phyloP scores from a whole-genome alignment of 768 basidiomycete genomes.

The Boletus subparvulus region DNA sequence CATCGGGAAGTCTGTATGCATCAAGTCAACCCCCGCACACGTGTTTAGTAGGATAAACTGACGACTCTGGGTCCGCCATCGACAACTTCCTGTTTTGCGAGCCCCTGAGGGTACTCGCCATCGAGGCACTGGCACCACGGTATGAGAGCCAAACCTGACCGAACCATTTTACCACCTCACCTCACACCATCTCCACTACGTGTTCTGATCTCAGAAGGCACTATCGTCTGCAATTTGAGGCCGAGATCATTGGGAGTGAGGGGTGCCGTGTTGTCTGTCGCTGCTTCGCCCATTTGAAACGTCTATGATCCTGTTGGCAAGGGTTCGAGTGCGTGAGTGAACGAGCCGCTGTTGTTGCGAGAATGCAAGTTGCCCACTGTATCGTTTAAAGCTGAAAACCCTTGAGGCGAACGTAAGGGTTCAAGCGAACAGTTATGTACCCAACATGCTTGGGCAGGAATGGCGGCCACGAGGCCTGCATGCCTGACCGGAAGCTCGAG shows the following conservation, averaged over 20 bases:
- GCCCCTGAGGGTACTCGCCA: slow-evolving; percentile 20
- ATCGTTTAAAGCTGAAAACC: neutral
- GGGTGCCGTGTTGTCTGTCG: neutral
- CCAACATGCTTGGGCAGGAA: neutral
- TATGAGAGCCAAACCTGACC: neutral
- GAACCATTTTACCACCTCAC: slow-evolving; percentile 4
- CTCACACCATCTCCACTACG: neutral
- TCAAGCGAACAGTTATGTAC: slow-evolving; percentile 2
- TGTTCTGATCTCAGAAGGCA: slow-evolving; percentile 17
- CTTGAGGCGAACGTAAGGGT: neutral
- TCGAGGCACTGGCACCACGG: neutral
- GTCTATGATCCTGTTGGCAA: neutral
- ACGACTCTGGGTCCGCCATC: slow-evolving; percentile 3
- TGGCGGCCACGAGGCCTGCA: slow-evolving; percentile 8
- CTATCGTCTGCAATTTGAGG: slow-evolving; percentile 9
- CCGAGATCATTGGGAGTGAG: neutral
- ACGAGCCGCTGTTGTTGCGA: neutral
- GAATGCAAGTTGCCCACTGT: neutral
- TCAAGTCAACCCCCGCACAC: neutral
- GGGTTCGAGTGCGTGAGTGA: neutral
- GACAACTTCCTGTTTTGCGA: slow-evolving; percentile 1
- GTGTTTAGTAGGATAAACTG: neutral
- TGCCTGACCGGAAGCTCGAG: slow-evolving; percentile 1
- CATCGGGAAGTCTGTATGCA: slow-evolving; percentile 12
- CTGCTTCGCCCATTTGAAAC: slow-evolving; percentile 2